Percentiles rank a stretch among this genome's conserved stretches.
These are phyloP conservation scores for Xylogone sp. DNA, from an alignment of 2,329 filamentous ascomycete species.

Conservation along the genomic window DNA sequence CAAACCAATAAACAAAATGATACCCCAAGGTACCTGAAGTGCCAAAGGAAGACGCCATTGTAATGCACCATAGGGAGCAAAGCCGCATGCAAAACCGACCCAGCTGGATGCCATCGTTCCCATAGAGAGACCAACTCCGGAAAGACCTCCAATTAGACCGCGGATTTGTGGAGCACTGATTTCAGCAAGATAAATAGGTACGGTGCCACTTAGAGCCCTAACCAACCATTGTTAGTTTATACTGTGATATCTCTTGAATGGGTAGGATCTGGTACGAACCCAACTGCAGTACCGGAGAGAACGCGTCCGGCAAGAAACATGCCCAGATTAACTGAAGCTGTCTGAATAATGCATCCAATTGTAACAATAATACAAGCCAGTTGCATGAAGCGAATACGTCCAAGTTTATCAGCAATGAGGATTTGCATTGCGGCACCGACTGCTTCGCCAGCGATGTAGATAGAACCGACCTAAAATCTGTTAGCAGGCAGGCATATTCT, in stretches of 20 bases:
- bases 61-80: conserved; percentile 44
- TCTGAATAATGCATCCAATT: conserved; percentile 48
- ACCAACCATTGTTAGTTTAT: conserved; percentile 20
- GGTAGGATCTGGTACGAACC: conserved; percentile 26
- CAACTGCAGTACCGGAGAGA: conserved; percentile 41
- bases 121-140: conserved; percentile 48
- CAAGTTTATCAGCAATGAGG: conserved; percentile 46
- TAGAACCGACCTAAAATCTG: conserved; percentile 41
- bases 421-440: conserved; percentile 51
- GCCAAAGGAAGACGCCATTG: conserved; percentile 52
- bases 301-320: conserved; percentile 48
- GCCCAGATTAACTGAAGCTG: conserved; percentile 47
- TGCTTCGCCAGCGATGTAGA: conserved; percentile 57
- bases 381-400: conserved; percentile 49
- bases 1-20: conserved; percentile 48
- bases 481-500: neutral
- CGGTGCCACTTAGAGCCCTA: conserved; percentile 10
- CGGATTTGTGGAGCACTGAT: conserved; percentile 14
- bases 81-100: conserved; percentile 51
- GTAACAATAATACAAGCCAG: conserved; percentile 50
- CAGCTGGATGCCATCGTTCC: conserved; percentile 54
- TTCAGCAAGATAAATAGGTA: conserved; percentile 21
- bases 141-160: conserved; percentile 22
- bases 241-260: neutral
- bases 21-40: conserved; percentile 51